These are phyloP conservation scores for Lactarius hengduanensis DNA, from an alignment of 768 basidiomycete species.

Conservation along the genomic window DNA sequence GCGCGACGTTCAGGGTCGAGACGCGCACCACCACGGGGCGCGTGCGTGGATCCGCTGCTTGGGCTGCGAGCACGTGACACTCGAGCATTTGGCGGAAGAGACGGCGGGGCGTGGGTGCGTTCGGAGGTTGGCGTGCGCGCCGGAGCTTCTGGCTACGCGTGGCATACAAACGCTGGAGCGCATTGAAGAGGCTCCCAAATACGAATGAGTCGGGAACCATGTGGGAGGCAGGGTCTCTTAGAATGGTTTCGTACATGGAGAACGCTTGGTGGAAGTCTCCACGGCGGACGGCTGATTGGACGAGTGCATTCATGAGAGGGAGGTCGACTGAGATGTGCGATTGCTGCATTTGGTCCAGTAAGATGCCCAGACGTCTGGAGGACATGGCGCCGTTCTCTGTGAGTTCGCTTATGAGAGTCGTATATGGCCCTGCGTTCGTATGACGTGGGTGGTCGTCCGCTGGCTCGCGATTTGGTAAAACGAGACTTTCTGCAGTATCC, in stretches of 20 bases:
- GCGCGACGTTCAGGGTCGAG: conserved; percentile 25
- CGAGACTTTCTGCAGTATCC: conserved; percentile 35
- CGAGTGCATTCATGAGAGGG: conserved; percentile 49
- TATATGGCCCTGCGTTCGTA: conserved; percentile 36
- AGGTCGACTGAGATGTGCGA: conserved; percentile 41
- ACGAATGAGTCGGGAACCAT: conserved; percentile 36
- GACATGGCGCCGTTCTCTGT: conserved; percentile 33
- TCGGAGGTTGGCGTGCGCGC: not conserved
- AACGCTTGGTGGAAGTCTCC: conserved; percentile 41
- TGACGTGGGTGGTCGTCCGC: conserved; percentile 31
- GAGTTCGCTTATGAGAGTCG: conserved; percentile 41
- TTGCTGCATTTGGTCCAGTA: conserved; percentile 43
- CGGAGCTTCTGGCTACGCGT: not conserved
- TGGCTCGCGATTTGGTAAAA: conserved; percentile 27
- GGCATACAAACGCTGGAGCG: conserved; percentile 8
- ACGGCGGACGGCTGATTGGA: conserved; percentile 40
- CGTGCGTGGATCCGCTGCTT: not conserved
- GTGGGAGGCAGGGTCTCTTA: conserved; percentile 34
- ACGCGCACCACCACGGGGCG: conserved; percentile 12
- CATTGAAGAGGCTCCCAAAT: conserved; percentile 28
- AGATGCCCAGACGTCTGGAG: conserved; percentile 34
- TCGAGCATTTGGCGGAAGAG: conserved; percentile 30
- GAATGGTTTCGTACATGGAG: conserved; percentile 43
- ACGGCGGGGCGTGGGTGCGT: conserved; percentile 17
- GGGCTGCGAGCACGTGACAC: conserved; percentile 11